phyloP scores from a whole-genome alignment of 257 asterid species.

The Fraxinus cuspidata region DNA sequence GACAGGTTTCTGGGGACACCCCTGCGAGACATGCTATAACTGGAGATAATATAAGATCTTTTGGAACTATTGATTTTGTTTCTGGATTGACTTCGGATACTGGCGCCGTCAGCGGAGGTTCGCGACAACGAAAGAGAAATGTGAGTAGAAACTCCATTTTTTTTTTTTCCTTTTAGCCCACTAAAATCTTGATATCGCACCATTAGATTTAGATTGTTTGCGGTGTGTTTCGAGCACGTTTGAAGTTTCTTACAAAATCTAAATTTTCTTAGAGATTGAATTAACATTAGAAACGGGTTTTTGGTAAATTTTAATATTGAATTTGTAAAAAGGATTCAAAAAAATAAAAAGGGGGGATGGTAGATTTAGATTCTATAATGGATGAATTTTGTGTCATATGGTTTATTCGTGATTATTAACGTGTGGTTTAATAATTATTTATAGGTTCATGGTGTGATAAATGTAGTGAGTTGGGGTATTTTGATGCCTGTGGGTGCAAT shows the following conservation, averaged over 20 bases:
- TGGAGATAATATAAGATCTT: conserved; percentile 36
- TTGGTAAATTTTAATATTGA: neutral
- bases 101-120: conserved; percentile 26
- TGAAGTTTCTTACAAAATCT: too few relatives aligned
- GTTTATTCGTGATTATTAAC: neutral
- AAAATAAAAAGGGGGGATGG: too few relatives aligned
- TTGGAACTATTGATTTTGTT: conserved; percentile 51
- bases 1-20: conserved; percentile 39
- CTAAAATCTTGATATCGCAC: neutral
- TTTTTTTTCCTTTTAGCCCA: too few relatives aligned
- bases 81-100: conserved; percentile 37
- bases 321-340: too few relatives aligned
- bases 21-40: conserved; percentile 21
- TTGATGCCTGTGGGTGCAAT: conserved; percentile 70
- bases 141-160: conserved; percentile 36
- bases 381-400: neutral
- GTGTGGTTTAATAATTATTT: neutral
- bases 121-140: conserved; percentile 41
- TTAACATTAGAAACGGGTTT: neutral
- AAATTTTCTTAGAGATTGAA: neutral
- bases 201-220: too few relatives aligned
- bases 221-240: neutral
- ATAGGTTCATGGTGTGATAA: conserved; percentile 71
- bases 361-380: too few relatives aligned
- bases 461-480: conserved; percentile 83